Base-by-base conservation (phyloP, 768 basidiomycete genomes). In the Phlegmacium glaucopus region DNA sequence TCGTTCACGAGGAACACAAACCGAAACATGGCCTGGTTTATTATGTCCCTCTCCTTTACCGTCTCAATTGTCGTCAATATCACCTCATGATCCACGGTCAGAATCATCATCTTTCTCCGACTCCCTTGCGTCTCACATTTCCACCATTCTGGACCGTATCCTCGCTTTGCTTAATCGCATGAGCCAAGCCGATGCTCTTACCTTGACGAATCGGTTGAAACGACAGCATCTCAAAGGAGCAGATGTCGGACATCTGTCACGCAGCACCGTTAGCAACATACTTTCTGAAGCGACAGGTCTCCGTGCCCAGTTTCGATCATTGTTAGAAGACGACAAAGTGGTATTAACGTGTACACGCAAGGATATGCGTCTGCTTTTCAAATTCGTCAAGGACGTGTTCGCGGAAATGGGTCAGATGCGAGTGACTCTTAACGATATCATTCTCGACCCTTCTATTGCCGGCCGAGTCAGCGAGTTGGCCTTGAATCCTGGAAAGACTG, bases 181-280 rank as follows among this genome's bases (percentile, higher is more conserved):
- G 48, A 71, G 75, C 22, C 79, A 87, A 52, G 85, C 94, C 1
- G 94, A 98, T 55, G 85, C 94, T 2, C 74, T 86, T 16, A 93
- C 91, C 2, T 72, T 98, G 35, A 91, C 90, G 27, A 89, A 88
- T 53, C 84, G 96, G 22, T 72, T 98, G 22, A 94, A 91, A 66
- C 85, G 93, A 47, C 94, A 97, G 56, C 82, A 94, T 57, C 75
- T 98, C 15, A 79, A 79, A 49, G 87, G 86, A 17, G 87, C 91
- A 8, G 93, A 96, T 55, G 78, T 97, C 26, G 79, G 82, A 26
- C 87, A 96, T 61, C 75, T 98, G 13, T 94, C 93, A 0, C 82
- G 86, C 38, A 80, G 78, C 18, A 96, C 93, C 0, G 75, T 98
- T 49, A 77, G 78, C 48, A 76, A 77, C 42, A 82, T 99, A 42